Percentiles rank a stretch among this genome's conserved stretches.
These are phyloP conservation scores for Suaeda aralocaspica DNA, from an alignment of 148 eudicot species.

Conservation along the genomic window DNA sequence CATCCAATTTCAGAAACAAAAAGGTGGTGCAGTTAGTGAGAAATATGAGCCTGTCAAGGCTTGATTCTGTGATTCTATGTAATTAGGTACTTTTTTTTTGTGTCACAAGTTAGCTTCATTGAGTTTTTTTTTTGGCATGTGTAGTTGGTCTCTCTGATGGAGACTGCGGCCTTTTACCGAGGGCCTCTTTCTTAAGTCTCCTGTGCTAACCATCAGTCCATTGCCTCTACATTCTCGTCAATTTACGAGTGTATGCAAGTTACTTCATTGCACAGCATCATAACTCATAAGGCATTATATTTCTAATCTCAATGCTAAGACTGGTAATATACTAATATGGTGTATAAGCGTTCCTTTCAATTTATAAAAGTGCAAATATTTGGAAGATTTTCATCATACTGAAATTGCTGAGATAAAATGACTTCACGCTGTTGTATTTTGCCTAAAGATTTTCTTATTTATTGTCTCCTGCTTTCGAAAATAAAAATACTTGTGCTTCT, in stretches of 20 bases:
- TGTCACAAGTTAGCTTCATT: conserved; percentile 3
- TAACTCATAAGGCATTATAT: not conserved
- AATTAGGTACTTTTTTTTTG: not conserved
- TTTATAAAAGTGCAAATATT: too few relatives aligned
- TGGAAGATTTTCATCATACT: too few relatives aligned
- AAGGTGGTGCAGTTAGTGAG: conserved; percentile 88
- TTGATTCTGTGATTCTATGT: conserved; percentile 22
- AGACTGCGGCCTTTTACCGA: not conserved
- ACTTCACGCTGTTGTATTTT: too few relatives aligned
- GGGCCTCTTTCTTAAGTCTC: not conserved
- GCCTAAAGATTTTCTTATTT: too few relatives aligned
- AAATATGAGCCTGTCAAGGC: conserved; percentile 67
- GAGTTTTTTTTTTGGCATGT: not conserved
- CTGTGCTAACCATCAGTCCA: conserved; percentile 12
- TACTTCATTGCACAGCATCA: not conserved
- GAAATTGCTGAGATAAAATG: too few relatives aligned
- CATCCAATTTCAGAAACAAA: conserved; percentile 93
- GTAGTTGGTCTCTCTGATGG: conserved; percentile 2
- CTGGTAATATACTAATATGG: not conserved
- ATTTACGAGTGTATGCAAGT: conserved; percentile 6
- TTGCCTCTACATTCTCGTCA: not conserved
- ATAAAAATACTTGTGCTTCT: too few relatives aligned
- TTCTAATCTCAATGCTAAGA: not conserved
- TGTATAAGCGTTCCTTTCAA: too few relatives aligned
- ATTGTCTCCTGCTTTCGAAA: too few relatives aligned